Evolutionary conservation across 2,329 filamentous ascomycete species (phyloP).

Genomic region (Scytalidium sp.): DNA sequence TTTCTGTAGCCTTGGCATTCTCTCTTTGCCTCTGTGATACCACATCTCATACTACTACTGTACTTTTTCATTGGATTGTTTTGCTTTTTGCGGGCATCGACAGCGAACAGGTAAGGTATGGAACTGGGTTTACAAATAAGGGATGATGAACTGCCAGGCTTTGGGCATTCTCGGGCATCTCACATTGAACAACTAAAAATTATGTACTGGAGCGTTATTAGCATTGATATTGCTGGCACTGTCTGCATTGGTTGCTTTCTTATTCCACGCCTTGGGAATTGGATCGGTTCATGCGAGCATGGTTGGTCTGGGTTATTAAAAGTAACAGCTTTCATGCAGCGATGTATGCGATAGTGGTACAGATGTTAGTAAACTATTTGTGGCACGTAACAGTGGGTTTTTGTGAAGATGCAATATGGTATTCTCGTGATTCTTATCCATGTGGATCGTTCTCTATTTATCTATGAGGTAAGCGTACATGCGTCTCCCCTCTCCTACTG

Average conservation of each 20-base stretch:
- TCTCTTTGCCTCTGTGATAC: conserved; percentile 5
- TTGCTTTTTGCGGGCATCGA: conserved; percentile 17
- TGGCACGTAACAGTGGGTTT: too few species aligned
- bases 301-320: neutral
- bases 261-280: neutral
- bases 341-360: neutral
- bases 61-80: conserved; percentile 23
- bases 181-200: neutral
- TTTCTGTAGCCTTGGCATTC: neutral
- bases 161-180: neutral
- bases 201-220: neutral
- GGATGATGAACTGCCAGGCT: neutral
- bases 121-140: neutral
- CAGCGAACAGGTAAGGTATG: conserved; percentile 8
- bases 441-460: too few species aligned
- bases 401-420: too few species aligned
- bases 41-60: conserved; percentile 8
- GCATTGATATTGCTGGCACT: neutral
- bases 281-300: neutral
- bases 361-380: neutral
- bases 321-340: neutral
- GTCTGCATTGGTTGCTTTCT: neutral
- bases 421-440: too few species aligned
- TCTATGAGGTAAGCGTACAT: neutral
- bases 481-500: neutral